Conservation (phyloP, 371 early-diverging fungal species). For the Apophysomyces elegans region DNA sequence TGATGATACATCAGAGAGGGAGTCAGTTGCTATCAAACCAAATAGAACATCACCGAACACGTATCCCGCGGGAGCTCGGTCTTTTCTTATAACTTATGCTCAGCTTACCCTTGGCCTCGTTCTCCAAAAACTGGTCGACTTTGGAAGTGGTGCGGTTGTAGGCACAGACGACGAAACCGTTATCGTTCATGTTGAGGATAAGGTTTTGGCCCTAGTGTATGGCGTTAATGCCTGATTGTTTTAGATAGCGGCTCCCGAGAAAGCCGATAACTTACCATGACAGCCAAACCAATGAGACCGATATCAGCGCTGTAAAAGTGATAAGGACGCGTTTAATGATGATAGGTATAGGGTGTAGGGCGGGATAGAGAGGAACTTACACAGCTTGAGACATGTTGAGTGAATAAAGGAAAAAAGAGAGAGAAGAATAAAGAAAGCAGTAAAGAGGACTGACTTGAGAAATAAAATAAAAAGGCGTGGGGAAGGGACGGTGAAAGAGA, state of each 20-base stretch:
- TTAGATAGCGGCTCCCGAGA: not conserved
- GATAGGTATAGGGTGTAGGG: not conserved
- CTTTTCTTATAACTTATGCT: too few relatives aligned
- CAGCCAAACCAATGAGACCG: slow-evolving; percentile 99
- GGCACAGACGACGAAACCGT: slow-evolving; percentile 92
- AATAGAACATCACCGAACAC: too few relatives aligned
- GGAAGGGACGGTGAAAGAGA: not conserved
- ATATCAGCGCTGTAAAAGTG: slow-evolving; percentile 86
- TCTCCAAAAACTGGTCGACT: slow-evolving; percentile 91
- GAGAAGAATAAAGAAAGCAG: not conserved
- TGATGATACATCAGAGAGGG: not conserved
- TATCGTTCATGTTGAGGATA: slow-evolving; percentile 97
- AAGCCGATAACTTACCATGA: slow-evolving; percentile 80
- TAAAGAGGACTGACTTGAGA: slow-evolving; percentile 1
- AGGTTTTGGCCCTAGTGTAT: slow-evolving; percentile 92
- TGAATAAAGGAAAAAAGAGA: not conserved
- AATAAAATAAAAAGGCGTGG: not conserved
- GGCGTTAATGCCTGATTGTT: not conserved
- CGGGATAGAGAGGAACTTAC: not conserved
- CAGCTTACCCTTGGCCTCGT: slow-evolving; percentile 91
- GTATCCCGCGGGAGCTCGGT: too few relatives aligned
- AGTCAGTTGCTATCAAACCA: not conserved
- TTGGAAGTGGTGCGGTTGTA: slow-evolving; percentile 98
- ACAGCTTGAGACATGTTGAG: slow-evolving; percentile 17
- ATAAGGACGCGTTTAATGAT: slow-evolving; percentile 6